A percentile compares a stretch with the other conserved stretches of the same genome.
phyloP scores from a whole-genome alignment of 495 filamentous ascomycete genomes.

The Penicillium parvum region DNA sequence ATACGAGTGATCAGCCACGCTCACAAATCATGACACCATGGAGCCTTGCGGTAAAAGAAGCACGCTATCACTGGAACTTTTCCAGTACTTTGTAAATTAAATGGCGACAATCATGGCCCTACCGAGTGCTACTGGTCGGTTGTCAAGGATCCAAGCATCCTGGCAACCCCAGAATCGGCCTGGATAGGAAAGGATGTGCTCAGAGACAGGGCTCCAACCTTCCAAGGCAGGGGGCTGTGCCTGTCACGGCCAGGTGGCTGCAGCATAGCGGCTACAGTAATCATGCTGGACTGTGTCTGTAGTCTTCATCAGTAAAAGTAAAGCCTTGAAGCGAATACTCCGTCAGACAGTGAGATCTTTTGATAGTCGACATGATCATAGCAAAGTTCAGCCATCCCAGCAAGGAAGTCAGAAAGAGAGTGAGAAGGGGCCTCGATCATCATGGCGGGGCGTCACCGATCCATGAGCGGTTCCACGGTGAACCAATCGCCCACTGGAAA shows the following conservation, averaged over 20 bases:
- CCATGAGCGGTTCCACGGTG: slow-evolving; percentile 23
- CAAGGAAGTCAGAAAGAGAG: not conserved
- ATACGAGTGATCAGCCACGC: no score
- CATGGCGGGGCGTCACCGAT: slow-evolving; percentile 29
- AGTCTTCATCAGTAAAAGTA: no score
- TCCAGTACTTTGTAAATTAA: no score
- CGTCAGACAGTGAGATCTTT: no score
- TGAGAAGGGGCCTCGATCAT: slow-evolving; percentile 25
- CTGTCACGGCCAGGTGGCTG: not conserved
- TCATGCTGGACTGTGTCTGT: not conserved
- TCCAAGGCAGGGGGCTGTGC: not conserved
- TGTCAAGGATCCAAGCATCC: not conserved
- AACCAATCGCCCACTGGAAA: slow-evolving; percentile 21
- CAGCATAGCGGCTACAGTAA: not conserved
- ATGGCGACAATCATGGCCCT: no score
- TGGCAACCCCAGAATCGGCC: not conserved
- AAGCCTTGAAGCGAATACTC: no score
- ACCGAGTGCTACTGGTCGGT: no score
- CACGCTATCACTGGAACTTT: no score
- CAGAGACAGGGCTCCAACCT: not conserved
- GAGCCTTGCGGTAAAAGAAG: no score
- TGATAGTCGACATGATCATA: no score
- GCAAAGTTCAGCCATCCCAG: not conserved
- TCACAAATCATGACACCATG: not conserved
- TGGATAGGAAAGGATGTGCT: not conserved